These are phyloP conservation scores for Agastache rugosa DNA, from an alignment of 257 asterid genomes.

Conservation along the genomic window DNA sequence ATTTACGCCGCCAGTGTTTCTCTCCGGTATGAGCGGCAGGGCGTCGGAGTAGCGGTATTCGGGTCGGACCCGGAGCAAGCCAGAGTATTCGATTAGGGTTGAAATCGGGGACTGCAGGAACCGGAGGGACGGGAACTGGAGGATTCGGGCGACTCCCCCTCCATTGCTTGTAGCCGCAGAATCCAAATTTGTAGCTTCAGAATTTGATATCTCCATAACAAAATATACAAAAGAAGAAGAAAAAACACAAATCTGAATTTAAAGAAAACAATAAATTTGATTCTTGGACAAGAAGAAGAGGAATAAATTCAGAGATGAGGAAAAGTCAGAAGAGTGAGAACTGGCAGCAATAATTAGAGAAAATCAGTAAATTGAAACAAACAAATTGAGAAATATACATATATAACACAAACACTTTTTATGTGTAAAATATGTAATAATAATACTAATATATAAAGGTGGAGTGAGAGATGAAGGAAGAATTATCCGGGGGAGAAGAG, in stretches of 20 bases:
- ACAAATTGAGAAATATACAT: not conserved
- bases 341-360: constrained; percentile 1
- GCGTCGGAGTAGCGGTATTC: constrained; percentile 59
- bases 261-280: not conserved
- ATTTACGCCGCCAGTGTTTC: constrained; percentile 22
- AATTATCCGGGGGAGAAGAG: constrained; percentile 33
- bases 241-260: constrained; percentile 16
- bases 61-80: constrained; percentile 62
- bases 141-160: constrained; percentile 39
- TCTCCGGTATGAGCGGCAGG: constrained; percentile 44
- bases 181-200: constrained; percentile 45
- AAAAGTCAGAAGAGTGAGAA: constrained; percentile 46
- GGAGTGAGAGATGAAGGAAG: constrained; percentile 2
- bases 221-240: not conserved
- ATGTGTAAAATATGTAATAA: not conserved
- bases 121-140: constrained; percentile 57
- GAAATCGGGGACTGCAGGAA: constrained; percentile 56
- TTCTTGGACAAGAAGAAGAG: constrained; percentile 46
- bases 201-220: constrained; percentile 61
- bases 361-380: not conserved
- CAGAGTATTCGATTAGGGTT: constrained; percentile 72
- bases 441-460: not conserved
- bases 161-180: constrained; percentile 50
- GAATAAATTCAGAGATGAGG: constrained; percentile 27
- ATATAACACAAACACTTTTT: too few species aligned